Conservation (phyloP, 768 basidiomycete species). For the Pulveroboletus ravenelii region DNA sequence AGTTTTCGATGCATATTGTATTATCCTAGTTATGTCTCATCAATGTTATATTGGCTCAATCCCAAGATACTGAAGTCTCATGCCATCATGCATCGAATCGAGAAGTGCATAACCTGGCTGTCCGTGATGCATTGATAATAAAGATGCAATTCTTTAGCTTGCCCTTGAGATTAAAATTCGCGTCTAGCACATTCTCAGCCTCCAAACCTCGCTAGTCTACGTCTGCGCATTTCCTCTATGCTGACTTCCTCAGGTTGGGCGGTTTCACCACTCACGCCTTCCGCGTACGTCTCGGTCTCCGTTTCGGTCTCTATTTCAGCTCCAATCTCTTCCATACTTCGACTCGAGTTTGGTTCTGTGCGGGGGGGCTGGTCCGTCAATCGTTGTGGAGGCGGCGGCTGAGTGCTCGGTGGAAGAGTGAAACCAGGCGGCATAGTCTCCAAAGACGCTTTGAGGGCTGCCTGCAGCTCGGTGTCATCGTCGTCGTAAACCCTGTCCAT, state of each 20-base stretch:
- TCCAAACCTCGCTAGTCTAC: conserved; percentile 63
- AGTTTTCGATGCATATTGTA: neutral
- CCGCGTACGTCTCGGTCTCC: conserved; percentile 32
- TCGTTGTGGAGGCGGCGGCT: conserved; percentile 15
- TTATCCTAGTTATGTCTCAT: neutral
- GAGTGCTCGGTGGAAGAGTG: conserved; percentile 28
- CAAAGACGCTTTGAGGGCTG: conserved; percentile 79
- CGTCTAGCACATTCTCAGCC: conserved; percentile 25
- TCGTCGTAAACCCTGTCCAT: conserved; percentile 66
- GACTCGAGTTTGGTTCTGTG: conserved; percentile 9
- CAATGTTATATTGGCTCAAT: neutral
- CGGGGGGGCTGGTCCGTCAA: conserved; percentile 4
- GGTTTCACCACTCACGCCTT: conserved; percentile 2
- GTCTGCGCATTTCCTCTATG: conserved; percentile 63
- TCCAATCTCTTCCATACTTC: conserved; percentile 9
- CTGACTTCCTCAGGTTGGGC: conserved; percentile 34
- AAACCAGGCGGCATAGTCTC: conserved; percentile 57
- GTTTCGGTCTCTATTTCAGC: conserved; percentile 38
- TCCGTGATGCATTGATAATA: neutral
- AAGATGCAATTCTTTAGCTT: neutral
- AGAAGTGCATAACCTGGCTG: neutral
- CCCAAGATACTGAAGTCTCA: too few species aligned
- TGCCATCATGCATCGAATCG: neutral
- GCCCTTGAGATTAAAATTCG: neutral
- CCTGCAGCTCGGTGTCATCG: conserved; percentile 83